Base-by-base conservation (phyloP, 2,329 filamentous ascomycete species). In the Aspergillus melleus region DNA sequence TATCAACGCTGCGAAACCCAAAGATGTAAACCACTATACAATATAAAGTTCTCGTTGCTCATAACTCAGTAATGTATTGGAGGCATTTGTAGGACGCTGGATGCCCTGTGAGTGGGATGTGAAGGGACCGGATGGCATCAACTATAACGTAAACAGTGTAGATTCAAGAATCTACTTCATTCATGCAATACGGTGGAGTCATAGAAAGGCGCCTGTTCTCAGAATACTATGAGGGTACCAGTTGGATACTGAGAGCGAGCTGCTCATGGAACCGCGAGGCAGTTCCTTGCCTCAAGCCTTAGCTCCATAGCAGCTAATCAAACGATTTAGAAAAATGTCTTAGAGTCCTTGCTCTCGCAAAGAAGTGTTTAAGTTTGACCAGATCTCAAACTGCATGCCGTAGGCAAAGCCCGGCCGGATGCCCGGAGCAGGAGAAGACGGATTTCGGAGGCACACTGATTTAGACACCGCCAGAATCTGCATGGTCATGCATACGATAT, bases 61-160 rank as follows among this genome's bases (percentile, higher is more conserved):
- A n/a, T n/a, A n/a, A 46, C 57, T 44, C 19, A 42, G 58, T n/a
- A n/a, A n/a, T n/a, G n/a, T n/a, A n/a, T n/a, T n/a, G 20, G 49
- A 55, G 32, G 57, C 29, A 11, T 49, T 68, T 49, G 64, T 62
- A 58, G 64, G 66, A 9, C 54, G 63, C 4, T 66, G 46, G n/a
- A 22, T 46, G n/a, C 19, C n/a, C 14, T 54, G 52, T 10, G 46
- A 54, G 36, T 29, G 52, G 64, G 63, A 68, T 55, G 54, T 66
- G 10, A 46, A 54, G 9, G 64, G 64, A 53, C 39, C 64, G 30
- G 58, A 29, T 29, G 8, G 26, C 26, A 29, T 29, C 26, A 2
- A 29, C 26, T 29, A 6, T 29, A 29, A 8, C 0, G 26, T 29
- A 24, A 4, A 5, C 4, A 60, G n/a, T 20, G 42, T 5, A 64